A percentile compares a stretch with the other conserved stretches of the same genome.
These are phyloP conservation scores for Plasmodium vinckei DNA, from an alignment of 169 alveolate species.

Conservation along the genomic window DNA sequence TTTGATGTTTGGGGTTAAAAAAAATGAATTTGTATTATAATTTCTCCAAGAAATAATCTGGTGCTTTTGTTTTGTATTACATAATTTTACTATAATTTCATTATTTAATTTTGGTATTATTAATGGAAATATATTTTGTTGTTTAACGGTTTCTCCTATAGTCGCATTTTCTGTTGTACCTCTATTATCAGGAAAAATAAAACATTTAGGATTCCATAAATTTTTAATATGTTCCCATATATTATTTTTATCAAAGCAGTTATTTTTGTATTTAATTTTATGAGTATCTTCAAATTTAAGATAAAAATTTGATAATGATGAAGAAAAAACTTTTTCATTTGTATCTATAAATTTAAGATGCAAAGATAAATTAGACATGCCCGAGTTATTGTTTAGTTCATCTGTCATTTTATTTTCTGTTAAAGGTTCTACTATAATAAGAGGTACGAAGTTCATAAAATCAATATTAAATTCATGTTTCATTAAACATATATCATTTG, in stretches of 20 bases:
- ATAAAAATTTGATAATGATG: constrained; percentile 35
- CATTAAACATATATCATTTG: constrained; percentile 21
- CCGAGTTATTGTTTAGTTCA: not conserved
- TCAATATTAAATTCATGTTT: constrained; percentile 28
- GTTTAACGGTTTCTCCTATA: not conserved
- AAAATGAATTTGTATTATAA: constrained; percentile 19
- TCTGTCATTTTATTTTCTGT: not conserved
- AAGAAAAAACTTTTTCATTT: constrained; percentile 24
- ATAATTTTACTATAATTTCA: constrained; percentile 36
- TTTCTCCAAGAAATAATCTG: not conserved
- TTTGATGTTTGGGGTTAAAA: constrained; percentile 48
- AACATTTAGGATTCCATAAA: constrained; percentile 58
- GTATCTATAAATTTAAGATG: constrained; percentile 53
- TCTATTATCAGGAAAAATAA: constrained; percentile 40
- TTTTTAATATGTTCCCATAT: constrained; percentile 21
- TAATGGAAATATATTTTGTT: constrained; percentile 29
- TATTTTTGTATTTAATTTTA: constrained; percentile 56
- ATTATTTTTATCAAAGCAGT: constrained; percentile 10
- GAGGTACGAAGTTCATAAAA: constrained; percentile 39
- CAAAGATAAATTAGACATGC: constrained; percentile 5
- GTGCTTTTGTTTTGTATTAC: constrained; percentile 2
- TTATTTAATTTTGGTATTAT: constrained; percentile 52
- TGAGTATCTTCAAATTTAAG: constrained; percentile 68
- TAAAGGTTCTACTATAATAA: constrained; percentile 24
- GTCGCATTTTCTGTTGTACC: not conserved